Percentiles rank a stretch among this genome's conserved stretches.
Evolutionary conservation across 768 basidiomycete species (phyloP).

Genomic region (Lactarius psammicola): DNA sequence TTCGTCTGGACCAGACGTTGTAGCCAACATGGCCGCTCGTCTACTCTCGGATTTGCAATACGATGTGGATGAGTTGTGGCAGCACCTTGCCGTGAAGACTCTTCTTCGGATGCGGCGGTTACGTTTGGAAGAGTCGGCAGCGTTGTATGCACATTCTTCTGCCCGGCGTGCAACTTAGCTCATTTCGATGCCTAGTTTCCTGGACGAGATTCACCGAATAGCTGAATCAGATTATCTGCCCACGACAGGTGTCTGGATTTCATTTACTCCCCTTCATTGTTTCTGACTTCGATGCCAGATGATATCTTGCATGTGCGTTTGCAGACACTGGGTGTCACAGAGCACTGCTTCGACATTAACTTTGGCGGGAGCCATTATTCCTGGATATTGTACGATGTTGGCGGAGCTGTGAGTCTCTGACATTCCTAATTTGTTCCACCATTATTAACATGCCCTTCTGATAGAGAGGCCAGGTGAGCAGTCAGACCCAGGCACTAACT

Average conservation of each 20-base stretch:
- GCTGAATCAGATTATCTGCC: constrained; percentile 69
- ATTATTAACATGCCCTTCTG: constrained; percentile 18
- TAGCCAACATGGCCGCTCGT: constrained; percentile 54
- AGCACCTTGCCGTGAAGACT: constrained; percentile 60
- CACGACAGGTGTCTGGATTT: constrained; percentile 47
- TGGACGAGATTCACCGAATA: constrained; percentile 63
- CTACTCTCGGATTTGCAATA: constrained; percentile 49
- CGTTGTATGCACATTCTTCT: constrained; percentile 55
- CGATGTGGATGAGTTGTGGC: constrained; percentile 66
- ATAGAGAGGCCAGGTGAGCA: constrained; percentile 29
- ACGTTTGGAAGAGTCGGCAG: constrained; percentile 70
- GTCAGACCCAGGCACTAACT: neutral
- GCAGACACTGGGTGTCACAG: constrained; percentile 76
- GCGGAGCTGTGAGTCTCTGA: constrained; percentile 62
- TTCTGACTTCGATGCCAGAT: constrained; percentile 41
- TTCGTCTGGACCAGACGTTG: constrained; percentile 35
- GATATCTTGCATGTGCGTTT: constrained; percentile 78
- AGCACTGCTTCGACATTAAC: constrained; percentile 69
- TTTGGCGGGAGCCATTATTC: constrained; percentile 61
- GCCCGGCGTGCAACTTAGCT: constrained; percentile 12
- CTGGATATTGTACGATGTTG: constrained; percentile 83
- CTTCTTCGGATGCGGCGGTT: constrained; percentile 58
- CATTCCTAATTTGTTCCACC: neutral
- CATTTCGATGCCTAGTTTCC: constrained; percentile 49
- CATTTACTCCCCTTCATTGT: neutral